Evolutionary conservation across 1,139 yeast species (phyloP), one percentile per base, ranked within the genome.

Genomic region (Pichia sp.): DNA sequence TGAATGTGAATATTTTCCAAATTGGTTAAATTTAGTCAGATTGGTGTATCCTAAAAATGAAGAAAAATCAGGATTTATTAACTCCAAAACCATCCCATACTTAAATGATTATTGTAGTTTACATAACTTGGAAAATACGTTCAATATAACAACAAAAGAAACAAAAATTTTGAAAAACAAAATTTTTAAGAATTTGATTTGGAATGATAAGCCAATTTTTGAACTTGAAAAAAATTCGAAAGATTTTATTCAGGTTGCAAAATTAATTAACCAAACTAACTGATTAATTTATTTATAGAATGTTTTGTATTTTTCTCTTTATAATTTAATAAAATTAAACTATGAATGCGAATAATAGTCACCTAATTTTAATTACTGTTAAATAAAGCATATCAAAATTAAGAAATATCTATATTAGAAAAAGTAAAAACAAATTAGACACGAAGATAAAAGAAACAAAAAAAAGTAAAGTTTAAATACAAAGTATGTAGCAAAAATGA

Each of bases 71-170:
- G 44, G 44, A 28, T 55, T 50, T 36, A 34, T 58, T 3, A 39
- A 43, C 33, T 18, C 35, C 1, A 43, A 41, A 25, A 44, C 52
- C 5, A 8, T 45, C 2, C 46, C 53, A 18, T 43, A 49, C 10
- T 46, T 62, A 27, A 52, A 57, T 5, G 58, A 56, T 46, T 58
- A 56, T 40, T 61, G 60, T 2, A 47, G 47, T 4, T 29, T 58
- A 7, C 56, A 62, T 43, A 56, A 59, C 5, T 18, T 58, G 9
- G 35, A 38, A 3, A 46, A 48, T 31, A 43, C 50, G 28, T 49
- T 52, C 4, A 10, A 34, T 8, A 45, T 35, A 5, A 34, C 43
- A 8, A 39, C 39, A 1, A 28, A 39, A n/a, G 18, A 43, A 3
- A 55, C 48, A 30, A 28, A 38, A 5, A 28, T 34, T 3, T 45